Percentiles rank a stretch among this genome's conserved stretches.
phyloP scores from a whole-genome alignment of 129 eudicot species.

The Pulicaria dysenterica region DNA sequence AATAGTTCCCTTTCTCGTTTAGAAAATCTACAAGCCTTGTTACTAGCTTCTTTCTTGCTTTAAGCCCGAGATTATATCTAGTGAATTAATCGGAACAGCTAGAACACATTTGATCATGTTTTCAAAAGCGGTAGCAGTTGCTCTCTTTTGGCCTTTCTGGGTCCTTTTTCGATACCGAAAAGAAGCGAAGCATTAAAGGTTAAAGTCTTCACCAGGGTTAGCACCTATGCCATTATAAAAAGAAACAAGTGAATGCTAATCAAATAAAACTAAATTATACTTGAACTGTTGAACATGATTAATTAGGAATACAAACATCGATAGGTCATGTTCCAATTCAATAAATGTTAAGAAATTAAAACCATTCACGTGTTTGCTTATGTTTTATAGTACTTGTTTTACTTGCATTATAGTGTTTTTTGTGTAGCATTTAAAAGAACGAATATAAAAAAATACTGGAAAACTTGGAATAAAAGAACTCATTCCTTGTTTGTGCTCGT shows the following conservation, averaged over 20 bases:
- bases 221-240: slow-evolving; percentile 33
- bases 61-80: slow-evolving; percentile 43
- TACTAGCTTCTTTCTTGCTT: slow-evolving; percentile 48
- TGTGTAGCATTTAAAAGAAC: no score
- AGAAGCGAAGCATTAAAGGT: slow-evolving; percentile 37
- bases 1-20: slow-evolving; percentile 46
- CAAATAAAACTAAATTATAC: background rate
- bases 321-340: no score
- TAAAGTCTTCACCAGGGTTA: slow-evolving; percentile 61
- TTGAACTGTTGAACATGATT: background rate
- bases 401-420: no score
- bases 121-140: slow-evolving; percentile 34
- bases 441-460: no score
- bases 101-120: slow-evolving; percentile 45
- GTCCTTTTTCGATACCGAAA: slow-evolving; percentile 56
- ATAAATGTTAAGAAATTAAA: no score
- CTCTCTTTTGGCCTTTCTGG: slow-evolving; percentile 51
- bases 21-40: slow-evolving; percentile 40
- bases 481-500: no score
- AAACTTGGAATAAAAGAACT: no score
- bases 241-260: background rate
- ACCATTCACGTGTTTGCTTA: no score
- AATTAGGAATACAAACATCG: no score
- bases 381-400: no score
- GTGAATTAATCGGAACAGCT: slow-evolving; percentile 40